These are phyloP conservation scores for Picea abies DNA, from an alignment of 83 land plant genomes.

Conservation along the genomic window DNA sequence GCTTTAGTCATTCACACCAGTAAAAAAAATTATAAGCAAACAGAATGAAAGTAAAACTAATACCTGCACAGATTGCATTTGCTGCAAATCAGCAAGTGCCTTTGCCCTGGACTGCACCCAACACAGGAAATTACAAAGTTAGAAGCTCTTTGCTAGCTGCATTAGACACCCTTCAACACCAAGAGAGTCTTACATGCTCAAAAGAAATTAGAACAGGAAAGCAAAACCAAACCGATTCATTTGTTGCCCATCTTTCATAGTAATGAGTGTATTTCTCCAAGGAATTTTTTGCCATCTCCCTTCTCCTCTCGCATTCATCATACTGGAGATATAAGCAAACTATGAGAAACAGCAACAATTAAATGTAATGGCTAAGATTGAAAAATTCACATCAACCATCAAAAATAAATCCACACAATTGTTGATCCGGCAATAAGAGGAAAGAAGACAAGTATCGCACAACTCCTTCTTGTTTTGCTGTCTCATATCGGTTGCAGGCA, in stretches of 20 bases:
- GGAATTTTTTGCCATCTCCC: slow-evolving; percentile 52
- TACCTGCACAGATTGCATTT: slow-evolving; percentile 81
- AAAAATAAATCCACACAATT: neutral
- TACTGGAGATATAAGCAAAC: slow-evolving; percentile 20
- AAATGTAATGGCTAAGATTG: neutral
- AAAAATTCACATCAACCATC: neutral
- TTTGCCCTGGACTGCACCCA: slow-evolving; percentile 78
- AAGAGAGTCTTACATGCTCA: neutral
- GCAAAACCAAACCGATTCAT: slow-evolving; percentile 33
- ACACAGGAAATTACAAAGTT: neutral
- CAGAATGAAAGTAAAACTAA: neutral
- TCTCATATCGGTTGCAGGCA: slow-evolving; percentile 48
- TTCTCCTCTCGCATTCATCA: slow-evolving; percentile 44
- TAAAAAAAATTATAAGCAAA: too few species aligned
- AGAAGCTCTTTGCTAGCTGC: neutral
- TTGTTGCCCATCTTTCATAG: slow-evolving; percentile 53
- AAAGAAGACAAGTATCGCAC: slow-evolving; percentile 16
- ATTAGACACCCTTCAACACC: neutral
- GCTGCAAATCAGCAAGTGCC: slow-evolving; percentile 73
- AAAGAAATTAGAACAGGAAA: neutral
- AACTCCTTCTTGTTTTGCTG: slow-evolving; percentile 51
- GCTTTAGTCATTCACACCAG: too few species aligned
- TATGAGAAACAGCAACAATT: neutral
- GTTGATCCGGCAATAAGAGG: neutral
- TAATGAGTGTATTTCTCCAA: slow-evolving; percentile 48